Evolutionary conservation across 2,329 filamentous ascomycete species (phyloP).

Genomic region (Colletotrichum theobromicola): DNA sequence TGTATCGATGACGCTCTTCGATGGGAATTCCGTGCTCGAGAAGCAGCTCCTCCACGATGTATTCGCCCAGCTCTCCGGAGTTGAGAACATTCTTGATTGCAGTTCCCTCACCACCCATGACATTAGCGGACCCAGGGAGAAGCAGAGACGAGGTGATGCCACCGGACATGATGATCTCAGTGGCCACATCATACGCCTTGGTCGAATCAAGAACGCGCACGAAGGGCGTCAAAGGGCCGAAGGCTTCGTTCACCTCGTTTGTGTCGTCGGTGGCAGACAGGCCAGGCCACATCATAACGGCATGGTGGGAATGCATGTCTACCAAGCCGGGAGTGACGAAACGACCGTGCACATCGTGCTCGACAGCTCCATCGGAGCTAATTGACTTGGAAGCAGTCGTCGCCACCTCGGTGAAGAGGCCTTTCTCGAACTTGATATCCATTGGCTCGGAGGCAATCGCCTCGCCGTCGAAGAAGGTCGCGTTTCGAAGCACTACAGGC

Average conservation of each 20-base stretch:
- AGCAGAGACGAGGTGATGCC: conserved; percentile 52
- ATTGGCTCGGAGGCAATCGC: conserved; percentile 32
- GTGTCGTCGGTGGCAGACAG: conserved; percentile 34
- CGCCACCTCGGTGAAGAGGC: conserved; percentile 37
- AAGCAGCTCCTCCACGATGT: conserved; percentile 45
- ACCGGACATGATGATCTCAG: conserved; percentile 43
- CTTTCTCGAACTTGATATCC: conserved; percentile 43
- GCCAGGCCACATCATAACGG: conserved; percentile 37
- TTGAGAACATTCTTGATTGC: conserved; percentile 44
- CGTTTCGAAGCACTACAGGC: conserved; percentile 42
- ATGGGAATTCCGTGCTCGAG: conserved; percentile 41
- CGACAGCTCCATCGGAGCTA: conserved; percentile 17
- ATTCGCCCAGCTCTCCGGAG: conserved; percentile 38
- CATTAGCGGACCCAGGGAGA: conserved; percentile 47
- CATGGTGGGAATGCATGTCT: conserved; percentile 51
- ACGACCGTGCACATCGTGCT: conserved; percentile 38
- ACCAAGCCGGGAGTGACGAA: conserved; percentile 49
- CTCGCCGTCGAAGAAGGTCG: conserved; percentile 48
- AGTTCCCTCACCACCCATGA: conserved; percentile 49
- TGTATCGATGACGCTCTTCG: conserved; percentile 38
- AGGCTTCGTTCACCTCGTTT: conserved; percentile 38
- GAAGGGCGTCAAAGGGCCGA: conserved; percentile 41
- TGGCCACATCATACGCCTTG: conserved; percentile 44
- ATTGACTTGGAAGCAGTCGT: conserved; percentile 18
- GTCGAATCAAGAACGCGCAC: conserved; percentile 43